A percentile compares a stretch with the other conserved stretches of the same genome.
These are phyloP conservation scores for Botrytis sinoallii DNA, from an alignment of 2,329 filamentous ascomycete genomes.

Conservation along the genomic window DNA sequence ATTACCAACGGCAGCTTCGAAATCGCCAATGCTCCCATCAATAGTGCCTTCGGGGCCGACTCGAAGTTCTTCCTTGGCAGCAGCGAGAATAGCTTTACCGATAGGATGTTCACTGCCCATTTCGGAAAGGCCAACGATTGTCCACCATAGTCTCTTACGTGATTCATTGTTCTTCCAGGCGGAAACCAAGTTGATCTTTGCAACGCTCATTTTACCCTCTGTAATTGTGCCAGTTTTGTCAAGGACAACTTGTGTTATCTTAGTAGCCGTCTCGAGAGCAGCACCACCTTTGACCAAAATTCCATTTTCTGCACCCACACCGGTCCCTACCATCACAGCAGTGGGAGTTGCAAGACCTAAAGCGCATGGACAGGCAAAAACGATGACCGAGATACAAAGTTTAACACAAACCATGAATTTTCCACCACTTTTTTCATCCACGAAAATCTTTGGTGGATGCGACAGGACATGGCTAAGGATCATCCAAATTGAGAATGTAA, in stretches of 20 bases:
- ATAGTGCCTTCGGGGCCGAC: conserved; percentile 69
- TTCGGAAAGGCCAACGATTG: conserved; percentile 91
- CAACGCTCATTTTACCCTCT: conserved; percentile 91
- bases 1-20: conserved; percentile 77
- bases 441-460: conserved; percentile 85
- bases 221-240: conserved; percentile 97
- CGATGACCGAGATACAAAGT: conserved; percentile 96
- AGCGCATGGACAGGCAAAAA: conserved; percentile 95
- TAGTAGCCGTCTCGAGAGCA: conserved; percentile 84
- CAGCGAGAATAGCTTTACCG: conserved; percentile 77
- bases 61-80: conserved; percentile 73
- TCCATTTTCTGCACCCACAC: conserved; percentile 88
- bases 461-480: conserved; percentile 80
- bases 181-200: conserved; percentile 62
- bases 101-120: conserved; percentile 95
- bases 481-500: conserved; percentile 93
- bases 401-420: conserved; percentile 96
- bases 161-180: conserved; percentile 68
- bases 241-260: conserved; percentile 83
- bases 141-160: conserved; percentile 83
- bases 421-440: conserved; percentile 75
- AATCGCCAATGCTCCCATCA: conserved; percentile 81
- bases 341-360: conserved; percentile 95
- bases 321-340: conserved; percentile 98
- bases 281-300: conserved; percentile 98